Evolutionary conservation across 192 early-diverging fungal species (phyloP), one percentile per base, ranked within the genome.

Genomic region (Backusella tarrabulga): DNA sequence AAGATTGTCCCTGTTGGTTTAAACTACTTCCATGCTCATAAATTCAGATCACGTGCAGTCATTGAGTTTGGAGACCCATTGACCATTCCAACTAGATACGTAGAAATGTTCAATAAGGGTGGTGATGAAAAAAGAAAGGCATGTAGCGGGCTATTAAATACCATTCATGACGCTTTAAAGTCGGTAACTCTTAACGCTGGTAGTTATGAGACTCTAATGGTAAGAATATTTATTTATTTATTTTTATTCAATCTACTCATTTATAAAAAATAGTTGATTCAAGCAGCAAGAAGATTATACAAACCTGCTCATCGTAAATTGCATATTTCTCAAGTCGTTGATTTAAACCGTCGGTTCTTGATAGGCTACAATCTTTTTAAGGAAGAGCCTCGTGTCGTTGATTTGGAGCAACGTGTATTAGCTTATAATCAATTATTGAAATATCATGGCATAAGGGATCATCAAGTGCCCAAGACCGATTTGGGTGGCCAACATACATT

Each of bases 1-100:
- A 95, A 95, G 76, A 96, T 99, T 81, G 93, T 99, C 8, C 97
- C 97, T 76, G 76, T 73, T 68, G 79, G 79, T 5, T 87, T 99
- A 42, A 96, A 96, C 86, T 99, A 99, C 82, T 99, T 98, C 83
- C 94, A 99, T 81, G 92, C 97, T 8, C 91, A 91, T 79, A 86
- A 92, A 81, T 99, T 98, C 90, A 90, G 98, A 60, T 98, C 96
- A 19, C 92, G 96, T 67, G 97, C 97, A 14, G 97, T 98, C 32
- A 90, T 98, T 68, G 97, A 99, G 85, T 99, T 96, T 88, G 97
- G 98, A 52, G 87, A 92, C 41, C 95, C 96, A 0, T 91, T 99
- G 63, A 87, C 89, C 6, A 89, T 99, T 11, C 83, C 92, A 6
- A 77, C 80, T 7, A 93, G 95, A 75, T 83, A 94, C 12, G 94